Conservation (phyloP, 2,329 filamentous ascomycete genomes). For the Geosmithia putterillii region DNA sequence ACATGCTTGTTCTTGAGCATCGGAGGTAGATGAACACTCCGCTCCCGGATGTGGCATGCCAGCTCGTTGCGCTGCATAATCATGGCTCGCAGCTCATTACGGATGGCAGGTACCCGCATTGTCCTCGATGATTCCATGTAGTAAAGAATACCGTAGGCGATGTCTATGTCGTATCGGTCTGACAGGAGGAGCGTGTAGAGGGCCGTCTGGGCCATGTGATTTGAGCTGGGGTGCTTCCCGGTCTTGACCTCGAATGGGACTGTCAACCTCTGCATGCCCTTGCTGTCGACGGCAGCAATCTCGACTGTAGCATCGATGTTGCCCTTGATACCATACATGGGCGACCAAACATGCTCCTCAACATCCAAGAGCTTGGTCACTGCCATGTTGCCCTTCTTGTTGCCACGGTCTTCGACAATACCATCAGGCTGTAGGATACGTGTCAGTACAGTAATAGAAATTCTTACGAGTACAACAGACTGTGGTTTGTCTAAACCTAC, state of each 20-base stretch:
- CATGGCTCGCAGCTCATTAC: slow-evolving; percentile 88
- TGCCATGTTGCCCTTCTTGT: slow-evolving; percentile 65
- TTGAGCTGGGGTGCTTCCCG: slow-evolving; percentile 68
- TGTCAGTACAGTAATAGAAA: slow-evolving; percentile 15
- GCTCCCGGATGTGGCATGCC: slow-evolving; percentile 72
- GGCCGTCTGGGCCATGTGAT: slow-evolving; percentile 86
- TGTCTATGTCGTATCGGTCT: slow-evolving; percentile 87
- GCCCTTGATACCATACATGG: slow-evolving; percentile 92
- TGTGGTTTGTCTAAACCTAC: slow-evolving; percentile 24
- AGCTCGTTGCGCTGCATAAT: slow-evolving; percentile 90
- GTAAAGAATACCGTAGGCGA: slow-evolving; percentile 83
- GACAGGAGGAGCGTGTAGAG: slow-evolving; percentile 87
- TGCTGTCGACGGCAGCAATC: slow-evolving; percentile 62
- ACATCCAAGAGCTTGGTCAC: slow-evolving; percentile 92
- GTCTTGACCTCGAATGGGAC: slow-evolving; percentile 96
- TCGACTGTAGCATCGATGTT: slow-evolving; percentile 97
- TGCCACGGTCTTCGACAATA: slow-evolving; percentile 66
- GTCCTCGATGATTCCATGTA: slow-evolving; percentile 89
- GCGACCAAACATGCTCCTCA: slow-evolving; percentile 97
- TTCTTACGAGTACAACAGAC: background rate
- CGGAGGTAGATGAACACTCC: slow-evolving; percentile 65
- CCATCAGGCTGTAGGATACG: slow-evolving; percentile 43
- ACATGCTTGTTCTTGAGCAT: slow-evolving; percentile 75
- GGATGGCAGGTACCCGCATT: slow-evolving; percentile 71
- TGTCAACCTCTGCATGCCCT: slow-evolving; percentile 57